Base-by-base conservation (phyloP, 306 rosid genomes). In the Vigna mungo region DNA sequence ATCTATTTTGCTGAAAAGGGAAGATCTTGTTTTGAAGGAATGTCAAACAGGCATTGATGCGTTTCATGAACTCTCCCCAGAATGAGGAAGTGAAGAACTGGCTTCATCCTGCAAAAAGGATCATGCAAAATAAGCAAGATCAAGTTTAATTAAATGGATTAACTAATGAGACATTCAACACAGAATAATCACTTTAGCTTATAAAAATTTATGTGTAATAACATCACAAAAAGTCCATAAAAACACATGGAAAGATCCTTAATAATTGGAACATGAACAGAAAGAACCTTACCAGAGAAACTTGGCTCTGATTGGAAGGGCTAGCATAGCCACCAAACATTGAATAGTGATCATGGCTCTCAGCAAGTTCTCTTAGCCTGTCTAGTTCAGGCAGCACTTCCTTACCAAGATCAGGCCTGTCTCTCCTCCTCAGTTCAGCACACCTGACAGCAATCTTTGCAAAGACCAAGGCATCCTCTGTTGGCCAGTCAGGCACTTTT, bases 351-450 rank as follows among this genome's bases (percentile, higher is more conserved):
- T 74, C 84, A 64, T 20, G 25, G 52, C 0, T 84, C 6, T 80
- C 87, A 56, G 81, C 82, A 2, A 80, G 79, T 17, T 16, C 66
- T 78, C 80, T 85, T 27, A 85, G 60, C 58, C 64, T 81, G 3
- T 69, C 0, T 15, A 85, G 63, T 68, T 74, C 76, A 15, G 88
- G 88, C 1, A 85, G 23, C 43, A 85, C 49, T 61, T 74, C 85
- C 20, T 55, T 85, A 32, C 79, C 79, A 56, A 85, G 88, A 74
- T 85, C 85, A 63, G 88, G 85, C 20, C 88, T 62, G 16, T 81
- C 88, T 81, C 66, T 85, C 34, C 85, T 61, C 76, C 87, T 75
- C 34, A 84, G 54, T 59, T 84, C 82, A 12, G 87, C 75, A 70
- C 87, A 84, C 11, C 1, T 17, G 9, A 84, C 4, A 37, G 55